Evolutionary conservation across 345 rosid species (phyloP), one percentile per base, ranked within the genome.

Genomic region (Salix koriyanagi): DNA sequence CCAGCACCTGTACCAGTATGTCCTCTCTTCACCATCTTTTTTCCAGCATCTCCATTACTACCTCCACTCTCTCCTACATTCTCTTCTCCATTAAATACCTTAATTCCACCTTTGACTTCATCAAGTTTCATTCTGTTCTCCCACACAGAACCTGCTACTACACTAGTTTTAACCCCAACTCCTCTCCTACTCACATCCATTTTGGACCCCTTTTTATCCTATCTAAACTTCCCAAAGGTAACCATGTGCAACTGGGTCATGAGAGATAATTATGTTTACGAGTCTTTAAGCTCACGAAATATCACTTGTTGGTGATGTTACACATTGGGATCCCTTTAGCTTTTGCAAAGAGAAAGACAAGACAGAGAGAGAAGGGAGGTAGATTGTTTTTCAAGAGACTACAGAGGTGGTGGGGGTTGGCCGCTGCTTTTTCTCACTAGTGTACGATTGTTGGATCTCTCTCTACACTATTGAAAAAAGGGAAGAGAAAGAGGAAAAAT

Each of bases 71-170:
- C 75, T 21, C 12, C 26, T 42, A 42, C 50, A 69, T 39, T 2
- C 50, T 75, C 82, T 50, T 83, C 91, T 10, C 84, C 87, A 83
- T 86, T 86, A 62, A 86, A 86, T 67, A 88, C 88, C 67, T 85
- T 89, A 26, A 92, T 79, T 48, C 92, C 94, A 73, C 90, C 89
- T 79, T 87, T 88, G 54, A 85, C 87, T 77, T 82, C 87, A 77
- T 89, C 93, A 44, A 34, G 83, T 85, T 88, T 92, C 97, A 90
- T 91, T 80, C 94, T 89, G 75, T 83, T 88, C 84, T 91, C 97
- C 97, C 96, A 90, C 61, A 90, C 99, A 48, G 97, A 91, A 46
- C 91, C 96, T 56, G 88, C 87, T 50, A 73, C 87, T 71, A 80
- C 89, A 77, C 85, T 81, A 60, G 70, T 75, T 70, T 82, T 82